Conservation (phyloP, 2,329 filamentous ascomycete genomes). For the Didymella keratinophila region DNA sequence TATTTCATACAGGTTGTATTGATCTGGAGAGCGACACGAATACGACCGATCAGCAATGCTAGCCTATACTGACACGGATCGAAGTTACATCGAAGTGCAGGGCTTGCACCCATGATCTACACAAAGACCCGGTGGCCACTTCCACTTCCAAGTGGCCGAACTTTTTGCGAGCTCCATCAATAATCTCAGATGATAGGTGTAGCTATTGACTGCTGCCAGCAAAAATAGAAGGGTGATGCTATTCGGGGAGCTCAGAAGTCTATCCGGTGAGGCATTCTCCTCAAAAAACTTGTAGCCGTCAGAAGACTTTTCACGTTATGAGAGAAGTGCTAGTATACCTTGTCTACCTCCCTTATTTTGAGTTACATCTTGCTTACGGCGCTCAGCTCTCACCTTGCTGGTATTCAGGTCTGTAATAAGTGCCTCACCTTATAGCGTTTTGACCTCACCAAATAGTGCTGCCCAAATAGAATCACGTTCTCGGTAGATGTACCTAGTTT, state of each 20-base stretch:
- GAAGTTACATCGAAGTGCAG: not conserved
- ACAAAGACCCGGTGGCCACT: not conserved
- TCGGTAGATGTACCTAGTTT: not conserved
- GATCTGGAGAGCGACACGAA: not conserved
- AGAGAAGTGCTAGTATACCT: no score
- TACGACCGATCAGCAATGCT: constrained; percentile 2
- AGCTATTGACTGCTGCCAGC: not conserved
- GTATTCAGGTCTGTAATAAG: no score
- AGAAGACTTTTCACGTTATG: no score
- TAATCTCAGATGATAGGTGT: not conserved
- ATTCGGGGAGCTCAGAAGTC: no score
- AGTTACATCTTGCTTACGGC: no score
- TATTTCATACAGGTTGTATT: not conserved
- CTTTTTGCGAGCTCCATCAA: not conserved
- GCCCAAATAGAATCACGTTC: not conserved
- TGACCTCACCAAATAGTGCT: no score
- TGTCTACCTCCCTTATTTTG: no score
- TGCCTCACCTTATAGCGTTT: no score
- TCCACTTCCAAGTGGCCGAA: not conserved
- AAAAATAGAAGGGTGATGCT: not conserved
- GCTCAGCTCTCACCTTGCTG: no score
- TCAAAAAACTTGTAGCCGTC: no score
- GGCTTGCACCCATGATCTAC: not conserved
- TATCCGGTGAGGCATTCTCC: no score
- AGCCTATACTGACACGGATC: not conserved